A percentile compares a stretch with the other conserved stretches of the same genome.
These are phyloP conservation scores for Mortierella sp. DNA, from an alignment of 371 early-diverging fungal species.

Conservation along the genomic window DNA sequence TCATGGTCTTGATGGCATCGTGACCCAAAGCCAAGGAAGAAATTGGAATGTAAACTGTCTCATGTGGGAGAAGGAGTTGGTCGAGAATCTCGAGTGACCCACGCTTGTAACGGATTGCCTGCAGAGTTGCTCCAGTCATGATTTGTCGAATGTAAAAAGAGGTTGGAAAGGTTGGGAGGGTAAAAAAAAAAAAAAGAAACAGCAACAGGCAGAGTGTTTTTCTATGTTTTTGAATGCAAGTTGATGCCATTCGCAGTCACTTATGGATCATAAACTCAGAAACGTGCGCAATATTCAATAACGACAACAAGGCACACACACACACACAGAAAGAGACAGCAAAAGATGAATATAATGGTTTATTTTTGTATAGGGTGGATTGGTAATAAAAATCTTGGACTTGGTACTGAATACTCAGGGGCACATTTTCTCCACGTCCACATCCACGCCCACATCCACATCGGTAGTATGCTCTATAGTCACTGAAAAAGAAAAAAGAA, in stretches of 20 bases:
- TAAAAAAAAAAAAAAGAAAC: neutral
- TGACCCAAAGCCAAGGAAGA: conserved; percentile 80
- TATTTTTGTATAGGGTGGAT: neutral
- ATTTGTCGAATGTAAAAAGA: neutral
- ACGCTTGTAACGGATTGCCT: conserved; percentile 84
- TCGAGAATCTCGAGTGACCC: conserved; percentile 84
- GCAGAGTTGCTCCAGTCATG: conserved; percentile 64
- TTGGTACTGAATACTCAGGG: neutral
- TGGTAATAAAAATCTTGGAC: neutral
- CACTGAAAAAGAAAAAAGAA: neutral
- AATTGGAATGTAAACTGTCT: conserved; percentile 83
- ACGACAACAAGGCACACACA: neutral
- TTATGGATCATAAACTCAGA: neutral
- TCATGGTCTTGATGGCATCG: conserved; percentile 94
- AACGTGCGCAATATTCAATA: neutral
- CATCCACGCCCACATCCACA: neutral
- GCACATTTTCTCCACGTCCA: too few relatives aligned
- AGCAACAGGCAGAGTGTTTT: neutral
- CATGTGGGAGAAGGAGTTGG: conserved; percentile 94
- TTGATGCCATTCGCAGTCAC: conserved; percentile 22
- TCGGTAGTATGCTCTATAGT: neutral
- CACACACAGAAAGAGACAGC: too few relatives aligned
- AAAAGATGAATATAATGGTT: too few relatives aligned
- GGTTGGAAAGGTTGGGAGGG: neutral
- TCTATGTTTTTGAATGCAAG: conserved; percentile 11